These are phyloP conservation scores for Rhizopogon sp. DNA, from an alignment of 768 basidiomycete genomes.

Conservation along the genomic window DNA sequence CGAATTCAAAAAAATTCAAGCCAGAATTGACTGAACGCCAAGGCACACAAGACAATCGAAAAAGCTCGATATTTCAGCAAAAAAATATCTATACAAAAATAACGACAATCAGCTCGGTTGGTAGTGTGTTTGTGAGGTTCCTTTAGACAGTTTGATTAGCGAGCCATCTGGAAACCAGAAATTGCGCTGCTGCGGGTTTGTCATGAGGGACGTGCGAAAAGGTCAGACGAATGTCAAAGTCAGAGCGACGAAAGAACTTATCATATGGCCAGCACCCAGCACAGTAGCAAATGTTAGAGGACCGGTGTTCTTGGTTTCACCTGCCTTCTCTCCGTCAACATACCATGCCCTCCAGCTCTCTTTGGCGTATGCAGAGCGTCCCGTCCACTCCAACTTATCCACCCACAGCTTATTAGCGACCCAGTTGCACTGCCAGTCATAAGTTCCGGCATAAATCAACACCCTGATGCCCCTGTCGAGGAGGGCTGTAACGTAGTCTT, in stretches of 20 bases:
- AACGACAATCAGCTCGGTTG: background rate
- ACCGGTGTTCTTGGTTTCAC: slow-evolving; percentile 48
- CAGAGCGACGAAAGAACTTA: slow-evolving; percentile 21
- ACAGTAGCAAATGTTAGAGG: slow-evolving; percentile 63
- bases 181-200: slow-evolving; percentile 58
- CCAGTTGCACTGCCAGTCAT: slow-evolving; percentile 59
- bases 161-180: slow-evolving; percentile 66
- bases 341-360: slow-evolving; percentile 47
- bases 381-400: slow-evolving; percentile 54
- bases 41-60: no score
- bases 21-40: no score
- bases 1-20: no score
- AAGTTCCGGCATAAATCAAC: slow-evolving; percentile 50
- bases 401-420: slow-evolving; percentile 63
- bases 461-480: slow-evolving; percentile 51
- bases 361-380: slow-evolving; percentile 39
- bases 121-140: background rate
- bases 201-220: slow-evolving; percentile 55
- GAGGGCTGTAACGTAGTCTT: slow-evolving; percentile 51
- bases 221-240: slow-evolving; percentile 11
- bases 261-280: slow-evolving; percentile 74
- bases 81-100: background rate
- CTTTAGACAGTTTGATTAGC: slow-evolving; percentile 33
- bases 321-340: slow-evolving; percentile 49
- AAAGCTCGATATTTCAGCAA: no score